Conservation (phyloP, 2,329 filamentous ascomycete genomes). For the Cladophialophora exuberans region DNA sequence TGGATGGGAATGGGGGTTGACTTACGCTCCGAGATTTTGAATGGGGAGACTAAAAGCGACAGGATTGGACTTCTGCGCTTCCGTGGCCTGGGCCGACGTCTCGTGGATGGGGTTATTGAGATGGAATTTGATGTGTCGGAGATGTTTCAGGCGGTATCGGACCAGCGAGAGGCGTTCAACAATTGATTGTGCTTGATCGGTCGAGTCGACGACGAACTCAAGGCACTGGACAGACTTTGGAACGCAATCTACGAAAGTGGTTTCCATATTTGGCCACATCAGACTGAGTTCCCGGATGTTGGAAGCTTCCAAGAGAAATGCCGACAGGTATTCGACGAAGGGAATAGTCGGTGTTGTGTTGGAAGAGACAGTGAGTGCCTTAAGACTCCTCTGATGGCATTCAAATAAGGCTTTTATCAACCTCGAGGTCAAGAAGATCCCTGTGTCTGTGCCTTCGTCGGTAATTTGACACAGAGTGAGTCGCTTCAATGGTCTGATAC, state of each 20-base stretch:
- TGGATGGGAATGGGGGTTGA: no score
- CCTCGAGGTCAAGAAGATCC: constrained; percentile 12
- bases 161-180: constrained; percentile 12
- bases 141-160: constrained; percentile 10
- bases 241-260: constrained; percentile 14
- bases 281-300: constrained; percentile 16
- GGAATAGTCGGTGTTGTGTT: constrained; percentile 2
- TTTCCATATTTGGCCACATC: constrained; percentile 20
- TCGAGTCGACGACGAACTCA: constrained; percentile 7
- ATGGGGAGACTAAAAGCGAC: constrained; percentile 11
- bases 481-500: constrained; percentile 18
- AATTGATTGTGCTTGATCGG: constrained; percentile 13
- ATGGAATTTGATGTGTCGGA: constrained; percentile 11
- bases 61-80: not conserved
- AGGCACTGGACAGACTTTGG: constrained; percentile 12
- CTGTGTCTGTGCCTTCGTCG: not conserved
- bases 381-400: constrained; percentile 16
- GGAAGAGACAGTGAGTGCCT: constrained; percentile 16
- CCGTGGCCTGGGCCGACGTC: not conserved
- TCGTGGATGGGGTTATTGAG: constrained; percentile 6
- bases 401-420: constrained; percentile 20
- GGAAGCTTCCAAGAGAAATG: constrained; percentile 12
- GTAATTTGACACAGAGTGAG: constrained; percentile 11
- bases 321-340: constrained; percentile 15
- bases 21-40: constrained; percentile 15